Percentiles rank a stretch among this genome's conserved stretches.
Conservation (phyloP, 345 rosid genomes). For the Raphanus raphanistrum region DNA sequence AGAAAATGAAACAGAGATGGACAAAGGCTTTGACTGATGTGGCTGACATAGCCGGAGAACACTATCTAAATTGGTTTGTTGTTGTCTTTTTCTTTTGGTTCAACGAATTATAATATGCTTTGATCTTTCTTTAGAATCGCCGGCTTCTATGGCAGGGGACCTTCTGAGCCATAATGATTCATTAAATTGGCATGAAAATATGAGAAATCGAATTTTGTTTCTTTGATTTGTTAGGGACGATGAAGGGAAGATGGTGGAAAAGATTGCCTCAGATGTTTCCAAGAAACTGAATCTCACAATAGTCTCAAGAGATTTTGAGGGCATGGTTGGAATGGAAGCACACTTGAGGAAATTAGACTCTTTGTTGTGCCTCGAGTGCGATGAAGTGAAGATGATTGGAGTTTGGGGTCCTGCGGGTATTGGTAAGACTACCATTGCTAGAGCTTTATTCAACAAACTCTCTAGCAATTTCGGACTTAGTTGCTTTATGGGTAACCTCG, state of each 20-base stretch:
- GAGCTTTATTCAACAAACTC: not conserved
- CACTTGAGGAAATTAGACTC: not conserved
- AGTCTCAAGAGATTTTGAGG: not conserved
- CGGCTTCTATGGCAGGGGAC: too few species aligned
- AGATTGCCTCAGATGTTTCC: not conserved
- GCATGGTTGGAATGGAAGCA: not conserved
- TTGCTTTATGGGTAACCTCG: not conserved
- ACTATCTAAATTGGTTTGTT: too few species aligned
- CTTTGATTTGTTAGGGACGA: not conserved
- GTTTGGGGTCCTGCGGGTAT: not conserved
- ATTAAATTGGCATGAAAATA: too few species aligned
- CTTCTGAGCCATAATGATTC: too few species aligned
- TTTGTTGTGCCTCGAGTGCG: not conserved
- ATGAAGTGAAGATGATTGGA: not conserved
- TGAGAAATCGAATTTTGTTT: not conserved
- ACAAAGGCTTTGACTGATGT: too few species aligned
- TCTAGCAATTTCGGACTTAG: not conserved
- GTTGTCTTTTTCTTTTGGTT: too few species aligned
- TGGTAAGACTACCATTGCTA: not conserved
- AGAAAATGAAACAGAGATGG: too few species aligned
- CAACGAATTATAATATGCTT: too few species aligned
- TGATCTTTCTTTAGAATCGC: too few species aligned
- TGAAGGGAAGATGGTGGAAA: not conserved
- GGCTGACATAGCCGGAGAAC: too few species aligned
- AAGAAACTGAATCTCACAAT: not conserved